Conservation (phyloP, 2,329 filamentous ascomycete genomes). For the Tolypocladium nubicola region DNA sequence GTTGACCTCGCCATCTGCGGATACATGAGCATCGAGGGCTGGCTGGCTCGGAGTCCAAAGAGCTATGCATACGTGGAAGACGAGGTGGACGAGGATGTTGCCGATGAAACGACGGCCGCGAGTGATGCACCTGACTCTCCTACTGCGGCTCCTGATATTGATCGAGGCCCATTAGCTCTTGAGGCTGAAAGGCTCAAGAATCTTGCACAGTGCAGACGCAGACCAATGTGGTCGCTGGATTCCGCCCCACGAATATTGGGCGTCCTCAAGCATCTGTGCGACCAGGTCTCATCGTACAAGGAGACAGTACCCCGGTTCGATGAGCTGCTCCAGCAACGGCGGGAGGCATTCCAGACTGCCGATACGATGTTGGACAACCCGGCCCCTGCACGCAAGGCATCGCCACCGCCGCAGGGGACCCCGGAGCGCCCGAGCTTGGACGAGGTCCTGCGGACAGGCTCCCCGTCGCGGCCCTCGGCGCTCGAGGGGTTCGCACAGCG, state of each 20-base stretch:
- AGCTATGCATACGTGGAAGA: constrained; percentile 40
- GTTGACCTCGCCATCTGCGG: constrained; percentile 77
- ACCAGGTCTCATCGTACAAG: constrained; percentile 53
- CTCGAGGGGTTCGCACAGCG: constrained; percentile 54
- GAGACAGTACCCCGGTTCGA: constrained; percentile 61
- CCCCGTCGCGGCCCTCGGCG: constrained; percentile 42
- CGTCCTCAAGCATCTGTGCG: constrained; percentile 48
- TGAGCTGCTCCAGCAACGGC: constrained; percentile 55
- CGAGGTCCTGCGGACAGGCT: constrained; percentile 32
- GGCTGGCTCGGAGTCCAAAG: constrained; percentile 68
- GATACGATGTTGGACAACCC: constrained; percentile 33
- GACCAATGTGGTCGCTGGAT: constrained; percentile 41
- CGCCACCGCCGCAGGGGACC: constrained; percentile 20
- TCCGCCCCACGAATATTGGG: constrained; percentile 43
- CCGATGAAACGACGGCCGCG: constrained; percentile 3
- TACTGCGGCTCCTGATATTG: background rate
- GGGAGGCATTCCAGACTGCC: constrained; percentile 53
- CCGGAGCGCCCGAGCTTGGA: constrained; percentile 34
- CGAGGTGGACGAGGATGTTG: constrained; percentile 15
- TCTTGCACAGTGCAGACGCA: constrained; percentile 40
- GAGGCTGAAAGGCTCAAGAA: constrained; percentile 29
- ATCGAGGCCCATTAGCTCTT: constrained; percentile 1
- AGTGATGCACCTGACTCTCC: constrained; percentile 2
- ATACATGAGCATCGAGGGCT: constrained; percentile 78
- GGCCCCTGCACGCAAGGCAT: constrained; percentile 15